phyloP scores from a whole-genome alignment of 148 eudicot genomes.

The Heliamphora exappendiculata region DNA sequence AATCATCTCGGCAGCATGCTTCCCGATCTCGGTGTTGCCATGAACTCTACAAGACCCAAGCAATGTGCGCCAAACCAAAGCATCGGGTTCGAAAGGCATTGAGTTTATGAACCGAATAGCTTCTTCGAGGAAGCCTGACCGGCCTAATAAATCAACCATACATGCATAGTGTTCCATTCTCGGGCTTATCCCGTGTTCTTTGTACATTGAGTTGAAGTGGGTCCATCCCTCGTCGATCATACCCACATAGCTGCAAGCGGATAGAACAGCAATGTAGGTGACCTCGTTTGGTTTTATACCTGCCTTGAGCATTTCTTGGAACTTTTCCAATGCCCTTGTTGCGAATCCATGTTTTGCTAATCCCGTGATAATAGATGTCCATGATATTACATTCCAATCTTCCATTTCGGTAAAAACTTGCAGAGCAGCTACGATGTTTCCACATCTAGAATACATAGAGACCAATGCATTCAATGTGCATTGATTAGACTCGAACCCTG shows the following conservation, averaged over 20 bases:
- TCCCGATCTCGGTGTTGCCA: conserved; percentile 37
- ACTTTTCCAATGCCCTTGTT: conserved; percentile 39
- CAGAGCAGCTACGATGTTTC: conserved; percentile 52
- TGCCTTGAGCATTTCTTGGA: conserved; percentile 44
- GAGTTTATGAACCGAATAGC: conserved; percentile 46
- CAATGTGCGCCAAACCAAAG: conserved; percentile 67
- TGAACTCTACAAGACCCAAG: conserved; percentile 57
- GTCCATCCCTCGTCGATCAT: conserved; percentile 50
- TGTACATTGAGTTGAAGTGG: conserved; percentile 44
- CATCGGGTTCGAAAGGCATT: conserved; percentile 50
- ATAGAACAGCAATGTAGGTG: conserved; percentile 57
- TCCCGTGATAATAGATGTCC: conserved; percentile 69
- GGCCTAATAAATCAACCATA: conserved; percentile 65
- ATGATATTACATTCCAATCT: conserved; percentile 45
- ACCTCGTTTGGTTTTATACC: conserved; percentile 61
- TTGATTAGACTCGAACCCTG: conserved; percentile 38
- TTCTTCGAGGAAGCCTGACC: conserved; percentile 44
- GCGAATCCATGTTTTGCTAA: conserved; percentile 65
- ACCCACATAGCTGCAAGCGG: conserved; percentile 75
- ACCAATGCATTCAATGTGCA: conserved; percentile 47
- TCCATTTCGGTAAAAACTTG: conserved; percentile 36
- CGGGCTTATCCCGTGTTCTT: conserved; percentile 42
- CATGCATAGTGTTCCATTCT: conserved; percentile 78
- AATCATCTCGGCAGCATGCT: conserved; percentile 43
- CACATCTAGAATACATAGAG: conserved; percentile 68